Percentiles rank a stretch among this genome's conserved stretches.
Evolutionary conservation across 2,329 filamentous ascomycete genomes (phyloP).

Genomic region (Alternaria novae-zelandiae): DNA sequence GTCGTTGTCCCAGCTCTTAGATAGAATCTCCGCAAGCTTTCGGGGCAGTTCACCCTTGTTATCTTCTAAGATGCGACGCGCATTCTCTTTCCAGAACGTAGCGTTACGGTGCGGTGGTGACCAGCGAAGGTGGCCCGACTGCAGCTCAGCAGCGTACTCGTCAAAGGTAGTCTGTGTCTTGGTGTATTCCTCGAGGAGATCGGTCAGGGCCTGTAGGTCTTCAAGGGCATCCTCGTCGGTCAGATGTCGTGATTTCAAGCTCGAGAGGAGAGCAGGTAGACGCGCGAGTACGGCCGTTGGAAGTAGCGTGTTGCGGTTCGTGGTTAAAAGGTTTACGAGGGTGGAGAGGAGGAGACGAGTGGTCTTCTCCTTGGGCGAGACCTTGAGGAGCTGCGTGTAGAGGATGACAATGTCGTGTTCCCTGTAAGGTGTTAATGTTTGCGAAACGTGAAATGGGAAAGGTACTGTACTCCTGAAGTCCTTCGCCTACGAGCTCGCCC

Average conservation of each 20-base stretch:
- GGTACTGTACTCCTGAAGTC: slow-evolving; percentile 77
- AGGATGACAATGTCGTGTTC: slow-evolving; percentile 92
- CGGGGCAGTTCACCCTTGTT: slow-evolving; percentile 79
- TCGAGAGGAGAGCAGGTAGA: slow-evolving; percentile 69
- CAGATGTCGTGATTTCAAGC: slow-evolving; percentile 60
- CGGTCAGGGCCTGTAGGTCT: slow-evolving; percentile 54
- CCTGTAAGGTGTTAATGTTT: slow-evolving; percentile 55
- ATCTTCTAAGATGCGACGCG: slow-evolving; percentile 82
- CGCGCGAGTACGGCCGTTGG: slow-evolving; percentile 86
- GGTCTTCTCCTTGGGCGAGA: slow-evolving; percentile 98
- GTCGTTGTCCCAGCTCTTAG: slow-evolving; percentile 82
- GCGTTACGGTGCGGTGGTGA: slow-evolving; percentile 87
- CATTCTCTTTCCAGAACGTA: slow-evolving; percentile 91
- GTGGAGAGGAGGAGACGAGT: slow-evolving; percentile 90
- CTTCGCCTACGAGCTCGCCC: slow-evolving; percentile 70
- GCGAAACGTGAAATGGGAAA: not conserved
- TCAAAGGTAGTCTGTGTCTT: slow-evolving; percentile 72
- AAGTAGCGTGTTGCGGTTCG: slow-evolving; percentile 71
- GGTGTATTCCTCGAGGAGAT: slow-evolving; percentile 84
- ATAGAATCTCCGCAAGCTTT: slow-evolving; percentile 84
- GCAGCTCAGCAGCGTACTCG: slow-evolving; percentile 79
- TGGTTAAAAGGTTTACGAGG: slow-evolving; percentile 83
- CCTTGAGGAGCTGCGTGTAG: slow-evolving; percentile 87
- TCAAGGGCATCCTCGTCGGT: slow-evolving; percentile 61
- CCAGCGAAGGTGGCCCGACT: slow-evolving; percentile 88